Conservation (phyloP, 176 grass and related monocot species). For the Eleusine indica region DNA sequence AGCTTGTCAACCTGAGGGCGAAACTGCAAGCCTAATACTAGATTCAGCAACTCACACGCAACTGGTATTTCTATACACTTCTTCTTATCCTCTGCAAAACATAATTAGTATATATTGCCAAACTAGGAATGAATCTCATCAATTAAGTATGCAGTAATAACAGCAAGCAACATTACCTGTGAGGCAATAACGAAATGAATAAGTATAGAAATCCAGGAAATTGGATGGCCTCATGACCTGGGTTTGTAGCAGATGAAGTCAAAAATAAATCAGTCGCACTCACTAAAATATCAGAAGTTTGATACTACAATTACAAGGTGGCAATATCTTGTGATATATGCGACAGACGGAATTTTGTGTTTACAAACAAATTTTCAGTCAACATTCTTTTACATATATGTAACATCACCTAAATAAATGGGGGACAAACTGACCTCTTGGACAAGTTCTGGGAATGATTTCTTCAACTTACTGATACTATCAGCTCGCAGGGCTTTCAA, state of each 20-base stretch:
- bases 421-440: constrained; percentile 75
- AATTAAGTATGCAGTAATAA: not conserved
- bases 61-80: constrained; percentile 96
- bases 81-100: constrained; percentile 90
- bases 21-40: constrained; percentile 85
- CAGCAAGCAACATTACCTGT: constrained; percentile 67
- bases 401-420: not conserved
- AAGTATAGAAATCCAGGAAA: constrained; percentile 92
- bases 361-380: constrained; percentile 20
- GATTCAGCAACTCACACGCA: constrained; percentile 85
- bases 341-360: not conserved
- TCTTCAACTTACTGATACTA: constrained; percentile 91
- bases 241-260: constrained; percentile 33
- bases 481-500: constrained; percentile 92
- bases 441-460: constrained; percentile 83
- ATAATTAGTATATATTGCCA: constrained; percentile 33
- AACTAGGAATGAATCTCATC: constrained; percentile 9
- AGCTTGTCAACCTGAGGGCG: constrained; percentile 79
- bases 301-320: constrained; percentile 21
- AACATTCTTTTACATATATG: constrained; percentile 37
- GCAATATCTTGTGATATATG: not conserved
- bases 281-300: constrained; percentile 16
- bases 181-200: constrained; percentile 94
- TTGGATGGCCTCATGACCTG: constrained; percentile 86
- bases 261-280: constrained; percentile 23